These are phyloP conservation scores for Physaria fendleri DNA, from an alignment of 345 rosid species.

Conservation along the genomic window DNA sequence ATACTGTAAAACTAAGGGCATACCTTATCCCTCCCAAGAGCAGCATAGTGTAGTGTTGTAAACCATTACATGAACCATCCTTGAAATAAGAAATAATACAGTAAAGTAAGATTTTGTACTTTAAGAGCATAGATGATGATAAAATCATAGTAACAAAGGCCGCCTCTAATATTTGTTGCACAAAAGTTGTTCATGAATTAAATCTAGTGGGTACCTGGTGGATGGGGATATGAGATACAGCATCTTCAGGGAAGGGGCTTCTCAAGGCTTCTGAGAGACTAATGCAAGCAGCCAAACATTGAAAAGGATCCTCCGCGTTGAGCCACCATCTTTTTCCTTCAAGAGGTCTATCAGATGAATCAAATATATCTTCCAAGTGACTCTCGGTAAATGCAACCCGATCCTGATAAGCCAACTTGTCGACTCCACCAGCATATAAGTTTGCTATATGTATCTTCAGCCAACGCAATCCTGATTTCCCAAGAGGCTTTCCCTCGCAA, in stretches of 20 bases:
- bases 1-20: slow-evolving; percentile 16
- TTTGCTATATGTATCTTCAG: slow-evolving; percentile 97
- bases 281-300: slow-evolving; percentile 88
- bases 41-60: slow-evolving; percentile 99
- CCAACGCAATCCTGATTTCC: slow-evolving; percentile 81
- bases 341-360: slow-evolving; percentile 90
- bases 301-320: slow-evolving; percentile 94
- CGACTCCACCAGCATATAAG: slow-evolving; percentile 90
- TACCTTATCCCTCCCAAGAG: slow-evolving; percentile 98
- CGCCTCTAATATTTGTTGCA: neutral
- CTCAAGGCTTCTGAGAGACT: slow-evolving; percentile 87
- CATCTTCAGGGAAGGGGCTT: slow-evolving; percentile 68
- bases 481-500: slow-evolving; percentile 88
- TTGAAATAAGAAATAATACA: slow-evolving; percentile 30
- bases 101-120: slow-evolving; percentile 13
- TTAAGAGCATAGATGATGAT: slow-evolving; percentile 11
- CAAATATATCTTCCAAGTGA: slow-evolving; percentile 81
- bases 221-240: slow-evolving; percentile 72
- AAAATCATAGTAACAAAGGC: slow-evolving; percentile 4
- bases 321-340: slow-evolving; percentile 98
- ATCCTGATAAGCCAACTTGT: slow-evolving; percentile 75
- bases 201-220: slow-evolving; percentile 62
- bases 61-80: slow-evolving; percentile 99
- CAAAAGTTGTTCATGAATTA: slow-evolving; percentile 5
- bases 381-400: slow-evolving; percentile 78